Evolutionary conservation across 2,329 filamentous ascomycete genomes (phyloP).

Genomic region (Juglanconis oblonga): DNA sequence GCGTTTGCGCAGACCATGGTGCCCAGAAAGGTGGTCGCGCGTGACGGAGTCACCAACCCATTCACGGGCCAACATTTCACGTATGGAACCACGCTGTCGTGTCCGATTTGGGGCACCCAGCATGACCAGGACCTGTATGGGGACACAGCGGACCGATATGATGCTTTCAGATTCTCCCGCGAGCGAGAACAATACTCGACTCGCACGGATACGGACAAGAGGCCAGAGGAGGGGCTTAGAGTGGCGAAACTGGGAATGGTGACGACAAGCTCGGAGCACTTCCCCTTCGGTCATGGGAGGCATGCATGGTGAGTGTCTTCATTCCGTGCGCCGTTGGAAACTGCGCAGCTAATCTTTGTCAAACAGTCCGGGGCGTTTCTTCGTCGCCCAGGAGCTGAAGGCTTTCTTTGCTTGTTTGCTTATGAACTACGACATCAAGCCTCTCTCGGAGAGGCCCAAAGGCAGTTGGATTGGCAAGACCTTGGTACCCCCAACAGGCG

Average conservation of each 20-base stretch:
- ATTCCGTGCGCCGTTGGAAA: background rate
- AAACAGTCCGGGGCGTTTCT: conserved; percentile 50
- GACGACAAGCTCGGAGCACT: conserved; percentile 47
- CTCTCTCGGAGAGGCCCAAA: conserved; percentile 35
- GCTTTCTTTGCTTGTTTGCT: conserved; percentile 50
- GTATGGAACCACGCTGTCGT: conserved; percentile 28
- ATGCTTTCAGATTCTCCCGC: conserved; percentile 48
- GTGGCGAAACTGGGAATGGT: conserved; percentile 48
- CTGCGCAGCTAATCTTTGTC: background rate
- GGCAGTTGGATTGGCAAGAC: conserved; percentile 44
- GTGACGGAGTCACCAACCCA: conserved; percentile 33
- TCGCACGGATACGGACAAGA: too few species aligned
- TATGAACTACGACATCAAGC: conserved; percentile 51
- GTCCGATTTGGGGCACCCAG: conserved; percentile 43
- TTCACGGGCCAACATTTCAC: conserved; percentile 19
- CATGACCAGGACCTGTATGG: conserved; percentile 44
- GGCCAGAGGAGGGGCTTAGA: conserved; percentile 28
- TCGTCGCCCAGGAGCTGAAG: conserved; percentile 54
- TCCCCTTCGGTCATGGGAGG: conserved; percentile 56
- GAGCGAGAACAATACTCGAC: conserved; percentile 38
- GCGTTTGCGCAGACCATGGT: conserved; percentile 45
- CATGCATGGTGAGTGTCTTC: conserved; percentile 42
- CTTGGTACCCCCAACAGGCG: conserved; percentile 34
- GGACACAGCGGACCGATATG: conserved; percentile 38
- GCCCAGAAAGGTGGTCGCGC: conserved; percentile 42